These are phyloP conservation scores for Monosporascus sp. DNA, from an alignment of 2,329 filamentous ascomycete species.

Conservation along the genomic window DNA sequence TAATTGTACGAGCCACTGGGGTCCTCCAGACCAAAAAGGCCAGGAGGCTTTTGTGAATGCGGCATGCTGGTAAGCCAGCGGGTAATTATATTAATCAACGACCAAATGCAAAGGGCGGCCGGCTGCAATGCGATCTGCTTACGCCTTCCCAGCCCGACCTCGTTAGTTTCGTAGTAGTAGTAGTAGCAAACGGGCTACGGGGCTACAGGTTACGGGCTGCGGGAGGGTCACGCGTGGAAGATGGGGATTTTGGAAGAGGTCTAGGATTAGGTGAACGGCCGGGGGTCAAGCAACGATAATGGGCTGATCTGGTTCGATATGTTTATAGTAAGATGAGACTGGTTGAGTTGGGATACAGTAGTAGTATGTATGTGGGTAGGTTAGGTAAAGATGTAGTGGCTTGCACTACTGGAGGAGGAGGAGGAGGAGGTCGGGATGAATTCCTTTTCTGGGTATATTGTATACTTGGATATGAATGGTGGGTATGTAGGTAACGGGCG, in stretches of 20 bases:
- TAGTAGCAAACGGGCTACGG: not conserved
- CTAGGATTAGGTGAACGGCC: not conserved
- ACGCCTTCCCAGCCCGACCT: not conserved
- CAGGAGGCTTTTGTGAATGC: conserved; percentile 31
- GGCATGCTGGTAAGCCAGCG: conserved; percentile 20
- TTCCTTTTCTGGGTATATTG: too few relatives aligned
- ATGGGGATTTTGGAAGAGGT: not conserved
- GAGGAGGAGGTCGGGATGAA: not conserved
- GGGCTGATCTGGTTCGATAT: not conserved
- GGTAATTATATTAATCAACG: not conserved
- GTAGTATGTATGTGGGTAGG: not conserved
- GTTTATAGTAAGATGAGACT: not conserved
- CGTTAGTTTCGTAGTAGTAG: too few relatives aligned
- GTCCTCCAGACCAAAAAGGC: conserved; percentile 42
- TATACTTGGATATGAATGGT: too few relatives aligned
- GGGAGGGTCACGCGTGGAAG: not conserved
- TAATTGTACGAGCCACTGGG: conserved; percentile 27
- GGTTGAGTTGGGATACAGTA: not conserved
- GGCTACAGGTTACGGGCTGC: not conserved
- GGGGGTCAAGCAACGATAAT: not conserved
- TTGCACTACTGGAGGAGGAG: not conserved
- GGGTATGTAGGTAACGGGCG: too few relatives aligned
- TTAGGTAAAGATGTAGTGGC: not conserved
- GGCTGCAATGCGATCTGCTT: too few relatives aligned
- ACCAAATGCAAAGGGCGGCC: too few relatives aligned